Conservation (phyloP, 495 filamentous ascomycete species). For the Xylaria cubensis region DNA sequence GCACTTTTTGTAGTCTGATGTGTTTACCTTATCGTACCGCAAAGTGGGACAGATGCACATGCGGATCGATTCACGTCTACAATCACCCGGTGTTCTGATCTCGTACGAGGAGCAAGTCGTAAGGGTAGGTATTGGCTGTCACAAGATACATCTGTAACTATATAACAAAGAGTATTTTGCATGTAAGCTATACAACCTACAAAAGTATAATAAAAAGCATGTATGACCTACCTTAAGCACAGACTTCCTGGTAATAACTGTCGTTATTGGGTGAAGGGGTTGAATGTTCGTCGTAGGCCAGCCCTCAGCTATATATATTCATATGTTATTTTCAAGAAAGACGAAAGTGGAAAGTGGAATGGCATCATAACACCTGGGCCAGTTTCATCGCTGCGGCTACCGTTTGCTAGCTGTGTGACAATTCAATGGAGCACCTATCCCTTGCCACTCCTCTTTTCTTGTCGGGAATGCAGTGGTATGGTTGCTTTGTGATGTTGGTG, state of each 20-base stretch:
- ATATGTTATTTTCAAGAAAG: background rate
- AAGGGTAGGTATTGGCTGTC: background rate
- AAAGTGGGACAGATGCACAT: background rate
- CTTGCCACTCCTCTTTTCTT: background rate
- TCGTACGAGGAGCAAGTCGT: background rate
- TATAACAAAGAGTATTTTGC: too few species aligned
- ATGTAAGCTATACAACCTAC: too few species aligned
- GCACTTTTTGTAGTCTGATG: background rate
- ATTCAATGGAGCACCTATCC: background rate
- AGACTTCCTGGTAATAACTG: too few species aligned
- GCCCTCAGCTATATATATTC: background rate
- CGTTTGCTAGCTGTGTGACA: background rate
- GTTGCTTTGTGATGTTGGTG: background rate
- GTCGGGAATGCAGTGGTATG: background rate
- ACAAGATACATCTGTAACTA: too few species aligned
- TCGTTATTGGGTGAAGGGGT: too few species aligned
- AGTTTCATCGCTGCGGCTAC: background rate
- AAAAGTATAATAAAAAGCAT: too few species aligned
- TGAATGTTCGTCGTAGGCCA: background rate
- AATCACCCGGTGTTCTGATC: background rate
- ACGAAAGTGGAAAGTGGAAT: background rate
- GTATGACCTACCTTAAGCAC: too few species aligned
- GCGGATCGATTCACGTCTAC: background rate
- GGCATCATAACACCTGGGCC: background rate
- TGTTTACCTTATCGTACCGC: background rate